Evolutionary conservation across 345 rosid species (phyloP), one percentile per base, ranked within the genome.

Genomic region (Populus tremula): DNA sequence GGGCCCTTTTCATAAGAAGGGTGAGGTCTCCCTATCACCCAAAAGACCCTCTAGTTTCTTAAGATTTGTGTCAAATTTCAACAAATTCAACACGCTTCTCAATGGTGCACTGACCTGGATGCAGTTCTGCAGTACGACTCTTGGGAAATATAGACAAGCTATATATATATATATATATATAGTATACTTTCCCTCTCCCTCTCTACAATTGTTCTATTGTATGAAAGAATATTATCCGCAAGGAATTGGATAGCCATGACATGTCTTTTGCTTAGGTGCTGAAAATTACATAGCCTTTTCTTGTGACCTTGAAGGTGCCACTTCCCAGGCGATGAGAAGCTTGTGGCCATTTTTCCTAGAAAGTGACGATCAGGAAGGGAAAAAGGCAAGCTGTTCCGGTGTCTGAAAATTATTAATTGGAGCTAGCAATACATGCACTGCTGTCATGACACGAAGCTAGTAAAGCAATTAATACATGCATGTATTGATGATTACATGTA

Each of bases 11-110:
- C 76, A 16, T 25, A 39, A 27, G 75, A 47, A 36, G 76, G 65
- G 27, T 71, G 82, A 82, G 70, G 86, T 45, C 77, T 82, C 83
- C 70, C 72, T 84, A 76, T 87, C 82, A 47, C 21, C 66, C 54
- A 66, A 54, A 54, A 38, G 10, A n/a, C 50, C 49, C 27, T 64
- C 38, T 33, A 5, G 25, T 33, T 56, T 75, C 67, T 64, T 27
- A 80, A 76, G 63, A 76, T 71, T 70, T 49, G 76, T 66, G 79
- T 75, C 71, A 74, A 67, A 21, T 53, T 29, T 67, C 69, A 54
- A 70, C 75, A 75, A 50, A 74, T 78, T 81, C 79, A 81, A 84
- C 84, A 75, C 82, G 59, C 76, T 67, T 81, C 65, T 76, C 76
- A 80, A 70, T 71, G 78, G 61, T 56, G 67, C 39, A 70, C 56